Evolutionary conservation across 2,329 filamentous ascomycete genomes (phyloP).

Genomic region (Colletotrichum paranaense): DNA sequence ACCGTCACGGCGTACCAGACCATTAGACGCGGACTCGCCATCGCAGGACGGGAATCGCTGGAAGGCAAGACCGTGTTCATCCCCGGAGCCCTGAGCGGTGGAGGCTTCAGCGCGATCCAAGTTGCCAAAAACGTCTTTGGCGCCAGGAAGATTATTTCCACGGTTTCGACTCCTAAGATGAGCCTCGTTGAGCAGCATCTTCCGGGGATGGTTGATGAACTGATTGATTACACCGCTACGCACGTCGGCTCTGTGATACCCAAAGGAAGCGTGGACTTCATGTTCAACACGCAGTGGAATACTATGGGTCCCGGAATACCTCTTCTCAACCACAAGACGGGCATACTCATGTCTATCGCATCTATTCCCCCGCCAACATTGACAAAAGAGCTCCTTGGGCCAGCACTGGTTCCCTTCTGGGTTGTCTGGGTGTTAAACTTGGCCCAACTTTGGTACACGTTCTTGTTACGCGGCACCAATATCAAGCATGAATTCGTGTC

Average conservation of each 20-base stretch:
- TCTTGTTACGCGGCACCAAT: constrained; percentile 55
- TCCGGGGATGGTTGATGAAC: constrained; percentile 58
- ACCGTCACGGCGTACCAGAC: constrained; percentile 57
- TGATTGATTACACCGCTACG: constrained; percentile 62
- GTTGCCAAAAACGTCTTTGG: constrained; percentile 62
- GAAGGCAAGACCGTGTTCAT: constrained; percentile 64
- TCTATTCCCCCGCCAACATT: constrained; percentile 48
- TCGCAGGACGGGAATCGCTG: constrained; percentile 51
- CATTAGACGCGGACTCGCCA: constrained; percentile 51
- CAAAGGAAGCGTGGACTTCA: constrained; percentile 59
- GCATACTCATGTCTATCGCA: constrained; percentile 54
- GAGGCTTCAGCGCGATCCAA: constrained; percentile 59
- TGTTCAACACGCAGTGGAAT: constrained; percentile 59
- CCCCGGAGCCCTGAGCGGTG: constrained; percentile 60
- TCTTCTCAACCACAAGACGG: constrained; percentile 49
- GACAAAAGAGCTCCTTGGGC: constrained; percentile 46
- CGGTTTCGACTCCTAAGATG: constrained; percentile 64
- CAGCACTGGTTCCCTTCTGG: constrained; percentile 47
- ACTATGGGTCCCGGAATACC: constrained; percentile 52
- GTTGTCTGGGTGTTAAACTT: constrained; percentile 49
- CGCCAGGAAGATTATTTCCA: constrained; percentile 59
- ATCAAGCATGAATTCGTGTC: constrained; percentile 59
- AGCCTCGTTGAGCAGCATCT: constrained; percentile 53
- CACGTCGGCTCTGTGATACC: constrained; percentile 51
- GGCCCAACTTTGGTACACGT: constrained; percentile 53